A percentile compares a stretch with the other conserved stretches of the same genome.
phyloP scores from a whole-genome alignment of 31 red algal species.

The Pterothamnion heteromorphum region DNA sequence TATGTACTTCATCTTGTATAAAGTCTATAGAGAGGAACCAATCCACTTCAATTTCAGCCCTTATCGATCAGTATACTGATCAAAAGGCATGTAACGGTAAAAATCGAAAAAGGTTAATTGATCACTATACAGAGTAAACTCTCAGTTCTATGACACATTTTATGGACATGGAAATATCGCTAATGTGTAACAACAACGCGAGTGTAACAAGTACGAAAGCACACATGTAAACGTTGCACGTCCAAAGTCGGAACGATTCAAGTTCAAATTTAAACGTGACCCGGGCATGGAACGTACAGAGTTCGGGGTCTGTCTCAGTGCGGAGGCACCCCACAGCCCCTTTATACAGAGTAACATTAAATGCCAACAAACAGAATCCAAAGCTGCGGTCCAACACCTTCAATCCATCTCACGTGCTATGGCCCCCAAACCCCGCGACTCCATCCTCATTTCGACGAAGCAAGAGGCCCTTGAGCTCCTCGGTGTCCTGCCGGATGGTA shows the following conservation, averaged over 20 bases:
- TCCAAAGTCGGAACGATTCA: background rate
- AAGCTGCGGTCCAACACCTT: no score
- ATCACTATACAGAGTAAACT: background rate
- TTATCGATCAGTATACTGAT: no score
- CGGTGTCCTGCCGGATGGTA: background rate
- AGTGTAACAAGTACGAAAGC: background rate
- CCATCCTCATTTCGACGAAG: background rate
- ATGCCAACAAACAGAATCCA: background rate
- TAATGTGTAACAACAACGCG: background rate
- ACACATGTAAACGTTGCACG: background rate
- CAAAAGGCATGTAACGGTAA: no score
- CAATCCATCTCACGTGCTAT: background rate
- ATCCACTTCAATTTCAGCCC: no score
- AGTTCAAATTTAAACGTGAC: background rate
- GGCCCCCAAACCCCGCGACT: background rate
- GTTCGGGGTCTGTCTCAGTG: background rate
- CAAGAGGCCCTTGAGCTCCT: background rate
- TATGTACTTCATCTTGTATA: no score
- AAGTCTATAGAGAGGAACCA: no score
- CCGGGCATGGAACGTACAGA: background rate
- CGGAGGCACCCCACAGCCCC: background rate
- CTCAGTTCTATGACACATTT: background rate
- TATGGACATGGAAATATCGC: background rate
- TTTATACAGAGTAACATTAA: background rate
- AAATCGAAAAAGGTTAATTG: no score